These are phyloP conservation scores for Aspergillus persii DNA, from an alignment of 2,329 filamentous ascomycete species.

Conservation along the genomic window DNA sequence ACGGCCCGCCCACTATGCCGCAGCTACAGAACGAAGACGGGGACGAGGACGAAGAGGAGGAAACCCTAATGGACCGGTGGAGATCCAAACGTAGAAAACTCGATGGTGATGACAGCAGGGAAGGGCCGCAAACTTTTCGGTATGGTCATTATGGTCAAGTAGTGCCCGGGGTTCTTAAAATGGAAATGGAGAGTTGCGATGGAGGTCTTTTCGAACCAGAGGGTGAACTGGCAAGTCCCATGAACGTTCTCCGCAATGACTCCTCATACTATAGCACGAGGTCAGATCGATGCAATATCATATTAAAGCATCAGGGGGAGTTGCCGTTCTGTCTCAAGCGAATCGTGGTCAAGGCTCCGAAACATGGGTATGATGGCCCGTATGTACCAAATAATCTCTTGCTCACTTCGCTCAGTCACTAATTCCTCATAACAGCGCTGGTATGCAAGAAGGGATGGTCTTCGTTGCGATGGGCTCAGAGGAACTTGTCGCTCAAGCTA, in stretches of 20 bases:
- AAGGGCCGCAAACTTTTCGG: constrained; percentile 57
- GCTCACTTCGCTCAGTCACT: constrained; percentile 23
- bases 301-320: constrained; percentile 76
- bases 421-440: constrained; percentile 40
- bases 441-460: constrained; percentile 86
- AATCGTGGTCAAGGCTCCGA: constrained; percentile 82
- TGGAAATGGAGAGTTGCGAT: constrained; percentile 89
- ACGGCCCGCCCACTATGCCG: constrained; percentile 28
- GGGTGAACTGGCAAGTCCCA: constrained; percentile 60
- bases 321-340: constrained; percentile 81
- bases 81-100: constrained; percentile 67
- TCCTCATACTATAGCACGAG: constrained; percentile 86
- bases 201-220: constrained; percentile 65
- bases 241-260: constrained; percentile 82
- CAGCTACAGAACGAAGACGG: constrained; percentile 7
- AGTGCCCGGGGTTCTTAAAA: constrained; percentile 72
- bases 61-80: constrained; percentile 43
- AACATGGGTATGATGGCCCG: constrained; percentile 79
- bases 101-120: constrained; percentile 58
- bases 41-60: constrained; percentile 12
- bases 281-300: constrained; percentile 80
- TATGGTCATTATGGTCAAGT: constrained; percentile 89
- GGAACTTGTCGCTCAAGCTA: constrained; percentile 69
- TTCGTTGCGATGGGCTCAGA: constrained; percentile 85
- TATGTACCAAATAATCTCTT: constrained; percentile 52